These are phyloP conservation scores for Phascolomyces articulosus DNA, from an alignment of 371 early-diverging fungal genomes.

Conservation along the genomic window DNA sequence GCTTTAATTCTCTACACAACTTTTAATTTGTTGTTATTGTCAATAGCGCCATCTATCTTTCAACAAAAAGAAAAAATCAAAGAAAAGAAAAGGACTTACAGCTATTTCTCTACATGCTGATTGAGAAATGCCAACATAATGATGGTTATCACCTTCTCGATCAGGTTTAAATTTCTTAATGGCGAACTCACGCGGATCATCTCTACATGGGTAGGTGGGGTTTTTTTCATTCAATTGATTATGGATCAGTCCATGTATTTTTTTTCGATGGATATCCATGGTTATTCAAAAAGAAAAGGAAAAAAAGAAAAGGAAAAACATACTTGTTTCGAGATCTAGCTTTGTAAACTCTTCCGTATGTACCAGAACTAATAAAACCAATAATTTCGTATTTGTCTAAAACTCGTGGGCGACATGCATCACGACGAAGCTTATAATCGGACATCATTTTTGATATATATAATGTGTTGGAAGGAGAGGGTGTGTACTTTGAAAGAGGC, in stretches of 20 bases:
- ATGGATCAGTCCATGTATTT: background rate
- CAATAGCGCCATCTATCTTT: background rate
- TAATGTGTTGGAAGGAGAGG: background rate
- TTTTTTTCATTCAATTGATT: background rate
- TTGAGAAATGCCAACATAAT: constrained; percentile 88
- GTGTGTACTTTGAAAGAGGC: too few species aligned
- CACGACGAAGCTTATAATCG: constrained; percentile 62
- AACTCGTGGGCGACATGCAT: constrained; percentile 66
- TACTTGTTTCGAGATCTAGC: constrained; percentile 74
- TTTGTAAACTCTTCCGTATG: constrained; percentile 94
- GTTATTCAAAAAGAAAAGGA: too few species aligned
- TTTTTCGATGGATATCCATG: background rate
- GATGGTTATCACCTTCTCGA: constrained; percentile 84
- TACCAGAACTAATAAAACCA: constrained; percentile 92
- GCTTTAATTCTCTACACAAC: constrained; percentile 87
- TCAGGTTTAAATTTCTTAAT: constrained; percentile 97
- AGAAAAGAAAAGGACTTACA: constrained; percentile 34
- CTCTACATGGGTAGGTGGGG: constrained; percentile 27
- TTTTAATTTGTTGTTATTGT: constrained; percentile 21
- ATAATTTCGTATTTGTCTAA: constrained; percentile 81
- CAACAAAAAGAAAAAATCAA: too few species aligned
- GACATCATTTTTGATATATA: constrained; percentile 34
- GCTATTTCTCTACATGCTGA: constrained; percentile 94
- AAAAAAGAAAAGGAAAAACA: too few species aligned
- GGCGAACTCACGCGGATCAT: constrained; percentile 70